Evolutionary conservation across 805 yeast genomes (phyloP).

Genomic region (Candida schatavii): DNA sequence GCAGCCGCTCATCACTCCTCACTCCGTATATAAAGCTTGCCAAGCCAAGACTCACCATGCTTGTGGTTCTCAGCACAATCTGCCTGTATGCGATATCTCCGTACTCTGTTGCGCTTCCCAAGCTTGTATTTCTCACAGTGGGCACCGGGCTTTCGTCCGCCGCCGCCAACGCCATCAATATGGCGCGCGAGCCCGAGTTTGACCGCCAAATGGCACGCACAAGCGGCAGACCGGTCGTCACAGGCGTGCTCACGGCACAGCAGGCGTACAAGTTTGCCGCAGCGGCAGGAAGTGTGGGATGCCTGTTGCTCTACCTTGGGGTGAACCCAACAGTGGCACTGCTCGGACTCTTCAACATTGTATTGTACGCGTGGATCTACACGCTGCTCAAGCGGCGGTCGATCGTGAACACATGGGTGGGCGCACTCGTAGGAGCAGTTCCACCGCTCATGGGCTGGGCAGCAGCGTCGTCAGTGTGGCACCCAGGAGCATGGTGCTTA

Average conservation of each 20-base stretch:
- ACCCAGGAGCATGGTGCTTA: conserved; percentile 94
- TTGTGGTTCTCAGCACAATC: conserved; percentile 88
- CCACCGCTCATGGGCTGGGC: conserved; percentile 99
- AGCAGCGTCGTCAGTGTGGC: conserved; percentile 71
- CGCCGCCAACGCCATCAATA: conserved; percentile 94
- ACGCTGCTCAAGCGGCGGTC: conserved; percentile 85
- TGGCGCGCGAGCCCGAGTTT: conserved; percentile 93
- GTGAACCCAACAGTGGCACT: conserved; percentile 83
- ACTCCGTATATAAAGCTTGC: conserved; percentile 77
- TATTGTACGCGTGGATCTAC: conserved; percentile 83
- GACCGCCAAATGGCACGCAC: conserved; percentile 89
- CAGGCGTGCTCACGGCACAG: conserved; percentile 68
- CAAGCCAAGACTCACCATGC: conserved; percentile 82
- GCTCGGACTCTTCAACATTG: conserved; percentile 78
- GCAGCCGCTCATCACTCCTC: conserved; percentile 33
- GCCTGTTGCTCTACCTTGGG: conserved; percentile 65
- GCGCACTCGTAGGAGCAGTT: conserved; percentile 97
- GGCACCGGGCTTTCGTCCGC: conserved; percentile 91
- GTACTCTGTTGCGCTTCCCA: conserved; percentile 65
- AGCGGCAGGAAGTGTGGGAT: conserved; percentile 68
- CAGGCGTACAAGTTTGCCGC: conserved; percentile 85
- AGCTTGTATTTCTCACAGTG: conserved; percentile 66
- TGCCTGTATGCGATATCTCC: conserved; percentile 95
- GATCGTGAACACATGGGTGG: conserved; percentile 95
- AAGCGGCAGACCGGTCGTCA: conserved; percentile 82